A percentile compares a stretch with the other conserved stretches of the same genome.
Conservation (phyloP, 1,284 basidiomycete species). For the Kalmanozyma brasiliensis region DNA sequence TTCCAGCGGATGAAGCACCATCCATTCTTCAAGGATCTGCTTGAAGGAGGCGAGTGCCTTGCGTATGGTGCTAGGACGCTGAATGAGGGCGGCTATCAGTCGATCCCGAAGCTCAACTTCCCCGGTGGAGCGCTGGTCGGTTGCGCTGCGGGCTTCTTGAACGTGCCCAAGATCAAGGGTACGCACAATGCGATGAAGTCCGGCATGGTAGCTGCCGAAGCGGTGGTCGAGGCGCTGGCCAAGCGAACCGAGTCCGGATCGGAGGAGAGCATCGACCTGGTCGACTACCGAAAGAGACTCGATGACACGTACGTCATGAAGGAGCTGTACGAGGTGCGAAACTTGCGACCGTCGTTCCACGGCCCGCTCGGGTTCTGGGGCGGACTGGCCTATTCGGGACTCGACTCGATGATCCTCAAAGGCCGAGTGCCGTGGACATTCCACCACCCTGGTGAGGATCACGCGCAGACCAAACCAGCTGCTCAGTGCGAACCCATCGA, state of each 20-base stretch:
- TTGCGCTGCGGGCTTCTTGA: slow-evolving; percentile 93
- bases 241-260: slow-evolving; percentile 63
- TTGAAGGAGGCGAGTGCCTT: slow-evolving; percentile 81
- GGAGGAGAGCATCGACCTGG: slow-evolving; percentile 75
- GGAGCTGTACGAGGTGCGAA: slow-evolving; percentile 91
- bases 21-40: slow-evolving; percentile 84
- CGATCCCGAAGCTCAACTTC: slow-evolving; percentile 89
- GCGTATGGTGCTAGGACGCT: slow-evolving; percentile 91
- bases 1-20: slow-evolving; percentile 98
- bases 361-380: slow-evolving; percentile 86
- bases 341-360: slow-evolving; percentile 90
- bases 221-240: slow-evolving; percentile 77
- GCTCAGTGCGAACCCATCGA: slow-evolving; percentile 80
- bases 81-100: slow-evolving; percentile 95
- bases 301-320: slow-evolving; percentile 86
- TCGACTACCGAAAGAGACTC: slow-evolving; percentile 79
- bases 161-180: slow-evolving; percentile 99
- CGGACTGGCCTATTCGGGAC: slow-evolving; percentile 87
- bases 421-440: slow-evolving; percentile 95
- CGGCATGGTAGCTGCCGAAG: slow-evolving; percentile 94
- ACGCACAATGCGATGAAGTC: slow-evolving; percentile 99
- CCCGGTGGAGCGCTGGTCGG: slow-evolving; percentile 95
- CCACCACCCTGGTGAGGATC: slow-evolving; percentile 77
- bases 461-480: slow-evolving; percentile 69
- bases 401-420: slow-evolving; percentile 86